Conservation (phyloP, 352 stramenopile genomes). For the Phytopythium mirpurense region DNA sequence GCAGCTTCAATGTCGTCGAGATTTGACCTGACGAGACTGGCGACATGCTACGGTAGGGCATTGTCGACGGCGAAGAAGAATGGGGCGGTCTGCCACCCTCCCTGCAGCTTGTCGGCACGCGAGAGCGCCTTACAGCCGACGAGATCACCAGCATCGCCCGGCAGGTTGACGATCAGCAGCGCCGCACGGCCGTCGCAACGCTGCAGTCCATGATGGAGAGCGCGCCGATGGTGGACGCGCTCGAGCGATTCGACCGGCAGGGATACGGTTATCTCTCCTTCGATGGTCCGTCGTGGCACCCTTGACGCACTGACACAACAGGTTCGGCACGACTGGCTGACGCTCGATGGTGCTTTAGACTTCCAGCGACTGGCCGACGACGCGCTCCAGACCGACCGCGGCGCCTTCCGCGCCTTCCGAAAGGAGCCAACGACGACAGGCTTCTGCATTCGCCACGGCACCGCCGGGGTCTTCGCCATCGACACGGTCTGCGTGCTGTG, state of each 20-base stretch:
- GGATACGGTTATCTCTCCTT: slow-evolving; percentile 56
- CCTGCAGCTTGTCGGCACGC: slow-evolving; percentile 9
- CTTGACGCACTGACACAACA: too few species aligned
- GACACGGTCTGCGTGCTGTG: slow-evolving; percentile 52
- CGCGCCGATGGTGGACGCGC: slow-evolving; percentile 23
- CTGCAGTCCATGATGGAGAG: slow-evolving; percentile 46
- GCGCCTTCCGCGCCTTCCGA: slow-evolving; percentile 18
- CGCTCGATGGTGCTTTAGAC: slow-evolving; percentile 15
- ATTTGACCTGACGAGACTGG: neutral
- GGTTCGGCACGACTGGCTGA: neutral
- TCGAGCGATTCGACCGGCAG: slow-evolving; percentile 45
- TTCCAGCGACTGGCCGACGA: slow-evolving; percentile 41
- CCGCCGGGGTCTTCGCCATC: slow-evolving; percentile 25
- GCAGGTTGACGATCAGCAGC: slow-evolving; percentile 21
- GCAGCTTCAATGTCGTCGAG: neutral
- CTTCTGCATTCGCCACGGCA: slow-evolving; percentile 61
- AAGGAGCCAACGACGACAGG: slow-evolving; percentile 34
- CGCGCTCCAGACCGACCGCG: slow-evolving; percentile 25
- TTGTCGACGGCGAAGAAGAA: neutral
- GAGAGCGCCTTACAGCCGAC: slow-evolving; percentile 14
- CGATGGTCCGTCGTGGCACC: slow-evolving; percentile 29
- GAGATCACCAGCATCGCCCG: slow-evolving; percentile 18
- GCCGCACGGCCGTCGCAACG: slow-evolving; percentile 12
- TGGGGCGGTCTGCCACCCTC: neutral
- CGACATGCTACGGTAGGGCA: neutral